phyloP scores from a whole-genome alignment of 331 rosid genomes.

The Arachis monticola region DNA sequence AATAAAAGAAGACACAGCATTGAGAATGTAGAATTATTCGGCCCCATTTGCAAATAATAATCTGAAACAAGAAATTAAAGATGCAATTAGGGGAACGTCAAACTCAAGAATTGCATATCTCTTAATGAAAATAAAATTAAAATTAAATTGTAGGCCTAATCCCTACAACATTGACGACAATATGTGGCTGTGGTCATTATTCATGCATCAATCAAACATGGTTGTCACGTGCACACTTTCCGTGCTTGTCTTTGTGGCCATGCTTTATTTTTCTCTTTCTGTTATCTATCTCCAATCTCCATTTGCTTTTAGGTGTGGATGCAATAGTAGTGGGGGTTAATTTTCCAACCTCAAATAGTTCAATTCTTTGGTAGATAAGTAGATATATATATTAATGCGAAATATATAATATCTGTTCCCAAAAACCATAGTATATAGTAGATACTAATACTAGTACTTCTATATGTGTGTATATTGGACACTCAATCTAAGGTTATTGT shows the following conservation, averaged over 20 bases:
- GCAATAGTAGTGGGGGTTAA: neutral
- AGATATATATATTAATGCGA: neutral
- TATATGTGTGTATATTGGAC: neutral
- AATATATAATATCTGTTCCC: neutral
- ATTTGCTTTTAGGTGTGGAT: neutral
- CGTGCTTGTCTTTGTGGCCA: conserved; percentile 22
- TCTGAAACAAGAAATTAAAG: neutral
- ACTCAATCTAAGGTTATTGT: neutral
- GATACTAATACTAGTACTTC: neutral
- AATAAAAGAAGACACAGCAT: neutral
- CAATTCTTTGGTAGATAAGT: too few species aligned
- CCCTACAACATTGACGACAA: conserved; percentile 1
- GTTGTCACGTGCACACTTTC: conserved; percentile 34
- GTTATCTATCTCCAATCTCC: conserved; percentile 26
- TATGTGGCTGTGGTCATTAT: conserved; percentile 28
- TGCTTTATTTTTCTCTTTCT: conserved; percentile 30
- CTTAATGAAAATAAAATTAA: too few species aligned
- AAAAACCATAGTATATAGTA: neutral
- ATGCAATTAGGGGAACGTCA: conserved; percentile 28
- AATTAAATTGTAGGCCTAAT: conserved; percentile 10
- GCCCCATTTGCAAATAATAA: neutral
- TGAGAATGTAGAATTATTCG: neutral
- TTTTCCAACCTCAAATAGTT: neutral
- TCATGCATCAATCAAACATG: conserved; percentile 29
- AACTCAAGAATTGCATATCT: conserved; percentile 1